Conservation (phyloP, 2,329 filamentous ascomycete genomes). For the Aaosphaeria pasadenensis region DNA sequence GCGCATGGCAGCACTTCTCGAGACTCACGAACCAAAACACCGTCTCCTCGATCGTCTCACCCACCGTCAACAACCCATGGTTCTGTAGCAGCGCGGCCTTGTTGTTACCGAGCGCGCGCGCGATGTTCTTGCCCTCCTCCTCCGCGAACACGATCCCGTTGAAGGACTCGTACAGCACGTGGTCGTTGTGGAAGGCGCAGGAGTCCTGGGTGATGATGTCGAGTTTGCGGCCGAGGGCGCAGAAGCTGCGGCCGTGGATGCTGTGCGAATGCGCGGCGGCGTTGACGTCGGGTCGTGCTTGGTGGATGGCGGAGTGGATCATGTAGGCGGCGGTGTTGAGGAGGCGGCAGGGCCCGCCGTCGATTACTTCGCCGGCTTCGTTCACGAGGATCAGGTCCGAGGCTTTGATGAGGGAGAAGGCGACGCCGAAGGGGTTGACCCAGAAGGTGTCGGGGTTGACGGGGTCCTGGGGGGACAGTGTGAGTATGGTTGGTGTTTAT, state of each 20-base stretch:
- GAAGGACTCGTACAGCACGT: constrained; percentile 52
- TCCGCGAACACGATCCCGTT: constrained; percentile 53
- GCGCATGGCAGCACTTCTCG: constrained; percentile 54
- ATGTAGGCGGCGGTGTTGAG: constrained; percentile 52
- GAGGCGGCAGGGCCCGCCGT: constrained; percentile 49
- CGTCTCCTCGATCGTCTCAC: constrained; percentile 48
- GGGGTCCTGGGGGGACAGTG: constrained; percentile 42
- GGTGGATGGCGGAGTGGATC: constrained; percentile 60
- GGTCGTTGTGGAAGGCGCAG: constrained; percentile 54
- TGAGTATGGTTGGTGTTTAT: not conserved
- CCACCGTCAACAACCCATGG: constrained; percentile 52
- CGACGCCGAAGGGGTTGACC: constrained; percentile 65
- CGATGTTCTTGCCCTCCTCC: constrained; percentile 54
- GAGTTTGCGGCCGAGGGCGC: constrained; percentile 57
- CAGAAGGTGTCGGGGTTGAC: constrained; percentile 60
- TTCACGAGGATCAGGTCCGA: constrained; percentile 68
- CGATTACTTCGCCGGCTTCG: constrained; percentile 59
- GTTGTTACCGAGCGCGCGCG: constrained; percentile 45
- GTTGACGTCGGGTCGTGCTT: constrained; percentile 57
- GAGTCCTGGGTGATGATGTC: constrained; percentile 60
- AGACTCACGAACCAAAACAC: constrained; percentile 55
- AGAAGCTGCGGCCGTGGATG: constrained; percentile 61
- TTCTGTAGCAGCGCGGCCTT: constrained; percentile 55
- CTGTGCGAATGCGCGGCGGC: constrained; percentile 59
- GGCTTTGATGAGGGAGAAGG: constrained; percentile 60